Base-by-base conservation (phyloP, 176 grass and related monocot genomes). In the Areca catechu region DNA sequence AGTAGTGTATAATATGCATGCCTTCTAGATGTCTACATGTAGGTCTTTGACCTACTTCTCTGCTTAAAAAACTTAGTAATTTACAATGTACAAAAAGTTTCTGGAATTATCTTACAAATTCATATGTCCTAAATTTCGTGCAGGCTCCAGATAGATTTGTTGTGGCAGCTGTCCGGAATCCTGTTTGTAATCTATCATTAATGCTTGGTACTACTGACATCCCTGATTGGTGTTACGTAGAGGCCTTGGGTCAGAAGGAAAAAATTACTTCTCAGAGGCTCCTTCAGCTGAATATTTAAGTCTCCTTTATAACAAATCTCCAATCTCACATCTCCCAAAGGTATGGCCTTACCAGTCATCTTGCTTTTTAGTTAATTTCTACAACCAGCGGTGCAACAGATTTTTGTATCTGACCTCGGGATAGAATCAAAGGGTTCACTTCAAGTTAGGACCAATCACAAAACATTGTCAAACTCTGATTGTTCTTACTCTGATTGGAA, bases 161-260 rank as follows among this genome's bases (percentile, higher is more conserved):
- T 77, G 86, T 70, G 29, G 92, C 86, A 55, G 80, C 59, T 75
- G 80, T 86, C 49, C 63, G 80, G 61, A 97, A 97, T 52, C 92
- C 92, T 66, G 83, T 90, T 10, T 97, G 86, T 72, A 97, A 97
- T 65, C 63, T 91, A 52, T 62, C 69, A 69, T 66, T 91, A 71
- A 97, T 97, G 92, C 71, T 91, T 19, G 80, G 86, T 63, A 97
- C 86, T 49, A 82, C 72, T 22, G 92, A 97, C 63, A 97, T 97
- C 57, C 83, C 92, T 82, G 86, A 90, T 62, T 90, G 83, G 92
- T 89, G 86, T 56, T 96, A 85, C 63, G 28, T 82, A 18, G 86
- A 97, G 76, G 18, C 64, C 57, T 97, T 57, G 86, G 92, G 30
- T 85, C 82, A 79, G 86, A 97, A 64, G 92, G 77, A 57, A 97